Evolutionary conservation across 2,329 filamentous ascomycete species (phyloP).

Genomic region (Fonsecaea monophora): DNA sequence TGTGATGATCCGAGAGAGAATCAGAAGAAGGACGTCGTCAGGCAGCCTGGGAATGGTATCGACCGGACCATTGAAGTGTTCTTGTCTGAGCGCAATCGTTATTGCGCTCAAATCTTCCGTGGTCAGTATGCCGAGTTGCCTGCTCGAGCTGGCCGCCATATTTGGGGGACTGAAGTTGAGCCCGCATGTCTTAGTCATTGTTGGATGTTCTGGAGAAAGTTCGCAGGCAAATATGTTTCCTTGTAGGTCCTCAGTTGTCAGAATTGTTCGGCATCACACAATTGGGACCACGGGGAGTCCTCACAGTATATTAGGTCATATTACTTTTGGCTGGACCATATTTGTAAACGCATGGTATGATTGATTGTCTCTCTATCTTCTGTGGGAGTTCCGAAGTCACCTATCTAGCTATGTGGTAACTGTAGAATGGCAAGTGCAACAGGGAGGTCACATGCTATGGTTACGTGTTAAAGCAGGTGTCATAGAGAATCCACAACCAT

Average conservation of each 20-base stretch:
- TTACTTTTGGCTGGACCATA: too few species aligned
- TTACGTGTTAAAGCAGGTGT: too few species aligned
- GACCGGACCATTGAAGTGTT: background rate
- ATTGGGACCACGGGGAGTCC: too few species aligned
- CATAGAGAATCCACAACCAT: too few species aligned
- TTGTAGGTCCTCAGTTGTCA: background rate
- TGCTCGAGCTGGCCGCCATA: background rate
- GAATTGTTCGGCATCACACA: background rate
- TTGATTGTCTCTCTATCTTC: too few species aligned
- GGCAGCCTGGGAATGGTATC: conserved; percentile 6
- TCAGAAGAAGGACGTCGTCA: conserved; percentile 9
- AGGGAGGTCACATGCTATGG: too few species aligned
- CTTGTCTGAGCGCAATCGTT: background rate
- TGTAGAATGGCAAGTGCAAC: too few species aligned
- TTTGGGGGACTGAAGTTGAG: background rate
- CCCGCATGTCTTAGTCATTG: background rate
- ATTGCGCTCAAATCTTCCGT: background rate
- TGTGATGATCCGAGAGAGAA: conserved; percentile 14
- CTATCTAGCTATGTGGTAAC: too few species aligned
- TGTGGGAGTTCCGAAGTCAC: too few species aligned
- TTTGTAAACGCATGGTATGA: too few species aligned
- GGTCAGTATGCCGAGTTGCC: background rate
- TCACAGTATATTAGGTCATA: too few species aligned
- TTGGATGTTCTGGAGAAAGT: background rate
- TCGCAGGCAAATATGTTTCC: background rate